Percentiles rank a stretch among this genome's conserved stretches.
Conservation (phyloP, 495 filamentous ascomycete species). For the Penicillium tannophilum region DNA sequence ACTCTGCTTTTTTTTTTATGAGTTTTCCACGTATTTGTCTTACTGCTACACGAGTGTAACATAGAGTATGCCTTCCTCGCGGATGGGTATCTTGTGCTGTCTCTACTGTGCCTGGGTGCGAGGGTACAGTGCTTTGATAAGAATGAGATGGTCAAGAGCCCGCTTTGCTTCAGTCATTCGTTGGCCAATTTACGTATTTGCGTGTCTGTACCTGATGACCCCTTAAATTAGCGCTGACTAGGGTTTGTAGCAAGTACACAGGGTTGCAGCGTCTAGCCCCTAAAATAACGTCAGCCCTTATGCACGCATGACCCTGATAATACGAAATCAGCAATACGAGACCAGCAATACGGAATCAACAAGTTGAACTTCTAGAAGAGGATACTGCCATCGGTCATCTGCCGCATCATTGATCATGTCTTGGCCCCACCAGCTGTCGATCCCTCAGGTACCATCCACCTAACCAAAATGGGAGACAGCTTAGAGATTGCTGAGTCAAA, state of each 20-base stretch:
- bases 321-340: no score
- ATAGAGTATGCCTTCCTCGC: slow-evolving; percentile 45
- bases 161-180: slow-evolving; percentile 2
- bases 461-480: no score
- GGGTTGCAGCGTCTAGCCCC: no score
- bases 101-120: background rate
- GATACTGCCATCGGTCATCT: no score
- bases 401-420: no score
- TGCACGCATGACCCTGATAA: background rate
- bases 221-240: background rate
- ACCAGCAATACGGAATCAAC: no score
- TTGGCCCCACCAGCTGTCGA: no score
- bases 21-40: slow-evolving; percentile 14
- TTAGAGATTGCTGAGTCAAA: no score
- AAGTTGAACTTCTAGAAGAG: no score
- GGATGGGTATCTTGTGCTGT: slow-evolving; percentile 15
- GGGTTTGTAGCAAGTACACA: background rate
- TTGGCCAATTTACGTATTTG: background rate
- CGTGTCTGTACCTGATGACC: background rate
- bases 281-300: no score
- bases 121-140: slow-evolving; percentile 8
- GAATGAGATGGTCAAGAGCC: slow-evolving; percentile 15
- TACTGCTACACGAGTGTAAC: slow-evolving; percentile 35
- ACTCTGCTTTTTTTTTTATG: slow-evolving; percentile 5
- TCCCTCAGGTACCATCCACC: no score